These are phyloP conservation scores for Cyberlindnera meyerae DNA, from an alignment of 805 yeast species.

Conservation along the genomic window DNA sequence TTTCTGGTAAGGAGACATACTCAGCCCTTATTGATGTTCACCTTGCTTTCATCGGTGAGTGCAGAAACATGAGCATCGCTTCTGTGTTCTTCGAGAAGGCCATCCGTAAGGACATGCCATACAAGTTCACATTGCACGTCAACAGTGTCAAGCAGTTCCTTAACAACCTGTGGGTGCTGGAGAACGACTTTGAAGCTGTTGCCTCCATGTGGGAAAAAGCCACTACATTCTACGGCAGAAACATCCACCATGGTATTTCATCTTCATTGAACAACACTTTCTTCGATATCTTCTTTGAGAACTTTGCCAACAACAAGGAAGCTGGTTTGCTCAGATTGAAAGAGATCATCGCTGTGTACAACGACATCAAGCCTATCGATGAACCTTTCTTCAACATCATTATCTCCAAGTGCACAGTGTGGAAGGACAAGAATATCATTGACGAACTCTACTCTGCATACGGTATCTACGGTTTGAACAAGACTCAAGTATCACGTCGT, in stretches of 20 bases:
- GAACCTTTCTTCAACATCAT: constrained; percentile 80
- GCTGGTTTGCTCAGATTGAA: constrained; percentile 56
- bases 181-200: constrained; percentile 54
- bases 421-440: constrained; percentile 64
- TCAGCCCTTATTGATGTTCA: constrained; percentile 69
- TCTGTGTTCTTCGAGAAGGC: constrained; percentile 73
- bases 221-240: constrained; percentile 51
- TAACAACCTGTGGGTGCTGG: constrained; percentile 52
- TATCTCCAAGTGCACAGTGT: constrained; percentile 57
- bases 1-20: constrained; percentile 37
- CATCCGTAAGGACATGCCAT: constrained; percentile 64
- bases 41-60: constrained; percentile 70
- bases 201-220: constrained; percentile 60
- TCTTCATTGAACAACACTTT: constrained; percentile 67
- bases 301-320: constrained; percentile 41
- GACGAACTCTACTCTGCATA: constrained; percentile 61
- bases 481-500: constrained; percentile 68
- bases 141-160: constrained; percentile 65
- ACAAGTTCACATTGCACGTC: constrained; percentile 63
- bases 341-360: constrained; percentile 50
- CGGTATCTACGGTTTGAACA: constrained; percentile 48
- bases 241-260: constrained; percentile 63
- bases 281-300: constrained; percentile 61
- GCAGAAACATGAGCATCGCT: constrained; percentile 67
- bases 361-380: constrained; percentile 55